Evolutionary conservation across 2,329 filamentous ascomycete species (phyloP), one percentile per base, ranked within the genome.

Genomic region (Spiromastix sp.): DNA sequence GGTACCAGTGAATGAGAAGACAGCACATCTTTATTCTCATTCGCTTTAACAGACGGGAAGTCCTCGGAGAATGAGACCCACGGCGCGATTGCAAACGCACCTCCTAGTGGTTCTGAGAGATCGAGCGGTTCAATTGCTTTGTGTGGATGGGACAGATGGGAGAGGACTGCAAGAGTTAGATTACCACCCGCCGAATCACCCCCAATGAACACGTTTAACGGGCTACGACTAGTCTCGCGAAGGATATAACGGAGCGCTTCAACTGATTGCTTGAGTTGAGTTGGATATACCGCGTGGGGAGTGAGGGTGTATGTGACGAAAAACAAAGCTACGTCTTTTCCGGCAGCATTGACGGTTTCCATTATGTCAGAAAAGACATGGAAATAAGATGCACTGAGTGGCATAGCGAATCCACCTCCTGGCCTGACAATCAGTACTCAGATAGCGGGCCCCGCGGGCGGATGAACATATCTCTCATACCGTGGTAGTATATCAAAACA

Each of bases 241-340:
- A 63, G 42, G 12, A 66, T 49, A 43, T 66, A 58, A 24, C 57
- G 57, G 13, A 64, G 48, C 2, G 54, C 55, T 25, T 54, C 54
- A 15, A 63, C 59, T 1, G 59, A 59, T 41, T 67, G 58, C 19
- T 50, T 51, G 12, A 67, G 47, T 38, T 66, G 63, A 1, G 54
- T 61, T 3, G 64, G 64, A 36, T 66, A 67, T 2, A 53, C 54
- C 5, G 54, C 62, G 8, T 54, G 43, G 0, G 64, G 64, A 0
- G 72, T 64, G n/a, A 78, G 64, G 17, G 68, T 70, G 52, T 80
- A 80, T 25, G 67, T 66, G n/a, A 76, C 60, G 16, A 72, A 52
- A 32, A 77, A 63, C 31, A 70, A 53, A 12, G 70, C 61, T 19
- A 72, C 54, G 20, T 60, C 57, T 34, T 70, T 63, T 27, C 62